Evolutionary conservation across 805 yeast species (phyloP), one percentile per base, ranked within the genome.

Genomic region (Hagleromyces aurorensis): DNA sequence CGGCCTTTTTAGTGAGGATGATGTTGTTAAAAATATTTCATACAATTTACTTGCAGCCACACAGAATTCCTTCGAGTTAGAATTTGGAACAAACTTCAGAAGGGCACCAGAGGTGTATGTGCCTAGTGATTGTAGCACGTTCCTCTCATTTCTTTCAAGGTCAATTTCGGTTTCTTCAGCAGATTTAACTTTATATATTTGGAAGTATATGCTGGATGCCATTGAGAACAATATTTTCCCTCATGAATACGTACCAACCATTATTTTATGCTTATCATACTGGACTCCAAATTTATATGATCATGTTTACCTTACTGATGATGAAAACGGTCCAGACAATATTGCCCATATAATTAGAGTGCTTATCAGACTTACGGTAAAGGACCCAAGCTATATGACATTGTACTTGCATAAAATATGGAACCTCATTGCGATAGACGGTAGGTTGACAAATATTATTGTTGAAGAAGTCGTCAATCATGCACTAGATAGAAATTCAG

Each of bases 401-500:
- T 61, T 70, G 1, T 68, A 82, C 40, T 66, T 74, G 30, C 67
- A 72, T 21, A 66, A 69, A 29, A 58, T 83, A 11, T 85, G 94
- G 94, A 67, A 72, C 20, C 65, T 69, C 29, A 46, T 85, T 9
- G 72, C 79, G 13, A 46, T 68, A 2, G 86, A 81, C 32, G 75
- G 75, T 24, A 61, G 72, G 21, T 54, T 84, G 8, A 67, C 71
- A 3, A 62, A 68, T 2, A 54, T 72, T 3, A 60, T 83, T 14
- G 67, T 84, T 7, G 86, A 81, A 38, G 95, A 83, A 45, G 71
- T 81, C 13, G 71, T 83, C 5, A 70, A 76, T 2, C 78, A 76
- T 38, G 78, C 86, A 1, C 68, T 82, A 41, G 91, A 81, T 40
- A 72, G 78, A 46, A 80, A 78, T 41, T 76, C 84, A n/a, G 84